Conservation (phyloP, 352 stramenopile genomes). For the Phytophthora idaei region DNA sequence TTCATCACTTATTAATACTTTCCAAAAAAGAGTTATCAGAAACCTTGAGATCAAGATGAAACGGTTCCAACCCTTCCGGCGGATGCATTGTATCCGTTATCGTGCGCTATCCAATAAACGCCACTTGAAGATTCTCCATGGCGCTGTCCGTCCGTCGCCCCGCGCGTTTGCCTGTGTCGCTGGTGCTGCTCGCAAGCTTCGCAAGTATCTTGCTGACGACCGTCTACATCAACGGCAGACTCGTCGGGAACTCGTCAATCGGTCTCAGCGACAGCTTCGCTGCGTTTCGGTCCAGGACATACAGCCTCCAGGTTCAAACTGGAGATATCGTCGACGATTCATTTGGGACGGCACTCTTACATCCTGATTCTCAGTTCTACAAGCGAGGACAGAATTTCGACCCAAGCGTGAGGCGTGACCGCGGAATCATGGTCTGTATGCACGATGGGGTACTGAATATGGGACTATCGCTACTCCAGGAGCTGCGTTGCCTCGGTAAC, state of each 20-base stretch:
- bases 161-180: conserved; percentile 3
- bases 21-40: no score
- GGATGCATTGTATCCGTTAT: not conserved
- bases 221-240: conserved; percentile 29
- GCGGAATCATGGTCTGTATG: conserved; percentile 35
- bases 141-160: not conserved
- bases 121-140: conserved; percentile 4
- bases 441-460: conserved; percentile 44
- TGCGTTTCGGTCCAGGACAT: conserved; percentile 14
- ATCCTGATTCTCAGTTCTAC: conserved; percentile 23
- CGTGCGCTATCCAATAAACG: not conserved
- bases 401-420: conserved; percentile 15
- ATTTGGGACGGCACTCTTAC: not conserved
- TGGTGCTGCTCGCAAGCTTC: conserved; percentile 24
- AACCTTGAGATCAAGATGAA: no score
- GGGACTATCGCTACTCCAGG: conserved; percentile 44
- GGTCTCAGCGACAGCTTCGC: conserved; percentile 35
- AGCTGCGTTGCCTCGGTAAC: conserved; percentile 29
- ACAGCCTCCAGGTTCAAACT: conserved; percentile 10
- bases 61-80: no score
- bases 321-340: not conserved
- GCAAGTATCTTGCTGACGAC: conserved; percentile 22
- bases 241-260: conserved; percentile 13
- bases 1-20: no score
- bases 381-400: conserved; percentile 27